Evolutionary conservation across 140 eudicot genomes (phyloP).

Genomic region (Stevia rebaudiana): DNA sequence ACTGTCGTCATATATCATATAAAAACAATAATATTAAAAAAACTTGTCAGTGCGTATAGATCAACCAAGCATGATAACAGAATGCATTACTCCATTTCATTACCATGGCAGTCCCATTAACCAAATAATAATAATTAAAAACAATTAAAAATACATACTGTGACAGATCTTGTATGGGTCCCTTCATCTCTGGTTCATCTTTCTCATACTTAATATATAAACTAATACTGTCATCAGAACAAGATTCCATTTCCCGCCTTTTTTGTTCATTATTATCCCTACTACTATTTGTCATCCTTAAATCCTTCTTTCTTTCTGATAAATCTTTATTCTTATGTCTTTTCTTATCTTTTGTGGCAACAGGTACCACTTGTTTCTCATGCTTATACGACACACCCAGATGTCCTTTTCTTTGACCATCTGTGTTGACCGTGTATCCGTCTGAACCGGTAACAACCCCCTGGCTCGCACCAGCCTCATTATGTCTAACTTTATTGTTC

Average conservation of each 20-base stretch:
- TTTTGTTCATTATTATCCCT: constrained; percentile 32
- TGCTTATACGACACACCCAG: constrained; percentile 29
- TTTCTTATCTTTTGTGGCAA: constrained; percentile 43
- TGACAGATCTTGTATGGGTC: constrained; percentile 61
- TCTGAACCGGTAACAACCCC: constrained; percentile 45
- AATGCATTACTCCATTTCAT: too few species aligned
- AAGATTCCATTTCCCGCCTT: constrained; percentile 53
- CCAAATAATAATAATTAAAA: not conserved
- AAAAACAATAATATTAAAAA: too few species aligned
- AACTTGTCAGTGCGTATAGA: too few species aligned
- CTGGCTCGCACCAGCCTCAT: constrained; percentile 37
- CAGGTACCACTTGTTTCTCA: constrained; percentile 39
- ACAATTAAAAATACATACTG: constrained; percentile 47
- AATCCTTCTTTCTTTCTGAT: constrained; percentile 42
- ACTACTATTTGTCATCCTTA: constrained; percentile 34
- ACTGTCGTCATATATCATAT: not conserved
- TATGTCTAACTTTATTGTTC: constrained; percentile 33
- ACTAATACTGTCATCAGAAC: constrained; percentile 54
- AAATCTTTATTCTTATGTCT: constrained; percentile 41
- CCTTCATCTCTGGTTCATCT: constrained; percentile 81
- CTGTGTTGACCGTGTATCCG: constrained; percentile 46
- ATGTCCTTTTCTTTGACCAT: constrained; percentile 38
- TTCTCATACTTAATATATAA: constrained; percentile 74
- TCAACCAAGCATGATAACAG: too few species aligned
- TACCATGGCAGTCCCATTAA: not conserved